phyloP scores from a whole-genome alignment of 75 land plant genomes.

The Pseudotsuga menziesii region DNA sequence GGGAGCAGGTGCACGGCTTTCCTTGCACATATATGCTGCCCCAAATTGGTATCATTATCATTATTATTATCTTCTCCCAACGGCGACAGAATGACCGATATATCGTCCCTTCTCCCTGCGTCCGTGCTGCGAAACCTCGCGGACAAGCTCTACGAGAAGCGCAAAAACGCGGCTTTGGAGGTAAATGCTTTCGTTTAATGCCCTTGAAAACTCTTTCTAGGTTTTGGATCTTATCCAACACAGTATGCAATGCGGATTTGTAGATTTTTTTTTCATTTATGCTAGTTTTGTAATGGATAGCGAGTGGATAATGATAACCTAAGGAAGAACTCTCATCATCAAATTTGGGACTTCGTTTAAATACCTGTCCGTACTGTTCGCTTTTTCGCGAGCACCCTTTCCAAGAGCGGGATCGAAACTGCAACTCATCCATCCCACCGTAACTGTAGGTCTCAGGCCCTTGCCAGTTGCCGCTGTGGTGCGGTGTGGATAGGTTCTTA shows the following conservation, averaged over 20 bases:
- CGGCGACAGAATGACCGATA: conserved; percentile 52
- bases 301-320: background rate
- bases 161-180: conserved; percentile 98
- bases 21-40: too few species aligned
- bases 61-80: background rate
- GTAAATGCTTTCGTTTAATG: conserved; percentile 18
- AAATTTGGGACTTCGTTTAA: background rate
- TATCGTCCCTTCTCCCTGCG: conserved; percentile 60
- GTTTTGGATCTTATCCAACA: background rate
- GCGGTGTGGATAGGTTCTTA: too few species aligned
- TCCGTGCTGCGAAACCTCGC: conserved; percentile 77
- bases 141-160: conserved; percentile 98
- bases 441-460: too few species aligned
- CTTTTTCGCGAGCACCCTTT: too few species aligned
- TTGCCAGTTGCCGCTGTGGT: too few species aligned
- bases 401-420: too few species aligned
- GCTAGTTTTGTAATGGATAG: too few species aligned
- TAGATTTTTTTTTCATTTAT: too few species aligned
- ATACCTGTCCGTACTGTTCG: too few species aligned
- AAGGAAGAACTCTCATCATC: background rate
- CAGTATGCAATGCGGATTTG: background rate
- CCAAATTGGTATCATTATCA: too few species aligned
- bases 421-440: too few species aligned
- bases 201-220: background rate
- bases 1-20: too few species aligned